Evolutionary conservation across 129 eudicot species (phyloP), one percentile per base, ranked within the genome.

Genomic region (Tagetes erecta): DNA sequence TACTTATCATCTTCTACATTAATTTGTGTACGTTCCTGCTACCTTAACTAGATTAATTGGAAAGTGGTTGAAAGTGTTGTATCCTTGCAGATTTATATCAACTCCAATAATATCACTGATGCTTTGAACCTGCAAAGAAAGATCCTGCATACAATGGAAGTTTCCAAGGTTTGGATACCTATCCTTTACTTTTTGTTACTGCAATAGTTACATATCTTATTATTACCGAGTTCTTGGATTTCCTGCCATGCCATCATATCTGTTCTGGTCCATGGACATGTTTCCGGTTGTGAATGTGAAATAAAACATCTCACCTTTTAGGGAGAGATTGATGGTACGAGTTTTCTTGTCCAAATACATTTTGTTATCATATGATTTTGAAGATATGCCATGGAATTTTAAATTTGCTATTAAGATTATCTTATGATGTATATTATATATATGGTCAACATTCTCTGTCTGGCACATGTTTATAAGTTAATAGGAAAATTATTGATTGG

Each of bases 51-150:
- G 34, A 65, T 63, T 49, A 40, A 11, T 31, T 65, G 34, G 45
- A 34, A 12, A 20, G 71, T 75, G 53, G 37, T 53, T 67, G 46
- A 53, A 76, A 58, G 13, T 46, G 34, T 44, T 35, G 13, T 60
- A 49, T 34, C 62, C 68, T 71, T 83, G 49, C 80, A 90, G 99
- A 88, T 91, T 50, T 91, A 88, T 79, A 66, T 73, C 49, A 91
- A 78, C 81, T 84, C 90, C 41, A 66, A 78, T 60, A 86, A 69
- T 68, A 47, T 83, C 67, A 71, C 71, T 42, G 91, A 87, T 62
- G 91, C 97, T 77, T 86, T 83, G 68, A 84, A 67, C 75, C 59
- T 85, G 67, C 92, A 84, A 80, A 86, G 97, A 80, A 94, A 88
- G 85, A 83, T 88, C 65, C 72, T 91, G 71, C 96, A 91, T 50